Evolutionary conservation across 2,329 filamentous ascomycete species (phyloP).

Genomic region (Pseudopyricularia javanii): DNA sequence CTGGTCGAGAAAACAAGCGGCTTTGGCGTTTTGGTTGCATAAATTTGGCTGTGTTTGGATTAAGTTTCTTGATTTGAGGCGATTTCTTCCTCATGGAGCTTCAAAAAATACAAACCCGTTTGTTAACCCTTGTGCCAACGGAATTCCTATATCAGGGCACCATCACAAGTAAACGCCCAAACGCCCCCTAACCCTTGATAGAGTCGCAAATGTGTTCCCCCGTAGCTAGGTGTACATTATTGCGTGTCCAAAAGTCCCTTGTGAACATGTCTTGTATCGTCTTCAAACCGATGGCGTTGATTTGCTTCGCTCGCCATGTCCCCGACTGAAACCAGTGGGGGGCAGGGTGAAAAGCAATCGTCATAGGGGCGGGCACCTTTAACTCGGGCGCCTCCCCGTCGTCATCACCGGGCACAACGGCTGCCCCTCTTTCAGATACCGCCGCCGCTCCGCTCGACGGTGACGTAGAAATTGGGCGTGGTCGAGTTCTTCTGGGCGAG

Average conservation of each 20-base stretch:
- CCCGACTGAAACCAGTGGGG: no score
- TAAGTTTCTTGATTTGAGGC: background rate
- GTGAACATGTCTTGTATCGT: no score
- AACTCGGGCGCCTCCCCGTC: no score
- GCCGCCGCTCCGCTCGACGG: slow-evolving; percentile 38
- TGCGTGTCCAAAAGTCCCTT: background rate
- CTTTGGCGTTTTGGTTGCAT: background rate
- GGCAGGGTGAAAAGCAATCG: no score
- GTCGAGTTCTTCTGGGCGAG: slow-evolving; percentile 23
- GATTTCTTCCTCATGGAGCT: background rate
- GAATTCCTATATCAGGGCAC: background rate
- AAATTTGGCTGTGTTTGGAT: background rate
- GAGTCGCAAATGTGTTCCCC: background rate
- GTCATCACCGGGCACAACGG: background rate
- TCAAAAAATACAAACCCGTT: background rate
- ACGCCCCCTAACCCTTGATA: background rate
- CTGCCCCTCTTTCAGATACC: slow-evolving; percentile 18
- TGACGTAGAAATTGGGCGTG: slow-evolving; percentile 30
- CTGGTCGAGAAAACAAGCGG: background rate
- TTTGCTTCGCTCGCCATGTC: no score
- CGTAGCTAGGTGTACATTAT: background rate
- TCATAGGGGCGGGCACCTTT: no score
- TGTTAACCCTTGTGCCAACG: background rate
- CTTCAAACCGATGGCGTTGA: no score
- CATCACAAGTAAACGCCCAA: background rate